Base-by-base conservation (phyloP, 805 yeast genomes). In the Spathaspora hagerdaliae region DNA sequence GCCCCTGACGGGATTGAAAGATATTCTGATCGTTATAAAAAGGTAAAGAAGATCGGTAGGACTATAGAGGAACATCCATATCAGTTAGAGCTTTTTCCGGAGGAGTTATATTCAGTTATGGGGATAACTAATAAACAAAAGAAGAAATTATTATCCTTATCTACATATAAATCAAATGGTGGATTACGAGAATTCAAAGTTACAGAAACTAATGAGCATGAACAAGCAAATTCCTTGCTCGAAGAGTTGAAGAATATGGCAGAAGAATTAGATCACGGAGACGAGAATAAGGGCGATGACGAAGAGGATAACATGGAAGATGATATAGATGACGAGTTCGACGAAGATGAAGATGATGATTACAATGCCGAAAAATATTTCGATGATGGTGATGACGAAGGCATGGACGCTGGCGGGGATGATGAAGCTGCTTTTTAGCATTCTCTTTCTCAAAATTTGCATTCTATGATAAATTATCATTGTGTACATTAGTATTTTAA, bases 1-100 rank as follows among this genome's bases (percentile, higher is more conserved):
- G 54, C 58, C 0, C 55, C 65, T 0, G 96, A 87, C 59, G 90
- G 92, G 1, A 77, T 91, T 37, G 79, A 83, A 58, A 75, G 97
- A 55, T 88, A 88, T 59, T 81, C 95, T 2, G 97, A 91, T 63
- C 75, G 74, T 60, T 91, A 87, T 64, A 70, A 83, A 51, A 84
- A 84, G 60, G 81, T 80, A 54, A 77, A 87, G 45, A 81, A 78
- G 56, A 77, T 83, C 12, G 88, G 89, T 1, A 75, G 83, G 42
- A 82, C 91, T 2, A 77, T 85, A 7, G 85, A 82, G 49, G 90
- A 85, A 43, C 90, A 86, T 65, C 95, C 96, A 1, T 87, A 83
- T 60, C 76, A 77, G 45, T 56, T 80, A 7, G 81, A 78, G 44
- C 74, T 87, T 51, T 85, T 89, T 58, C 97, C 97, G 1, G 75